Evolutionary conservation across 306 rosid genomes (phyloP), one percentile per base, ranked within the genome.

Genomic region (Sicyos edulis): DNA sequence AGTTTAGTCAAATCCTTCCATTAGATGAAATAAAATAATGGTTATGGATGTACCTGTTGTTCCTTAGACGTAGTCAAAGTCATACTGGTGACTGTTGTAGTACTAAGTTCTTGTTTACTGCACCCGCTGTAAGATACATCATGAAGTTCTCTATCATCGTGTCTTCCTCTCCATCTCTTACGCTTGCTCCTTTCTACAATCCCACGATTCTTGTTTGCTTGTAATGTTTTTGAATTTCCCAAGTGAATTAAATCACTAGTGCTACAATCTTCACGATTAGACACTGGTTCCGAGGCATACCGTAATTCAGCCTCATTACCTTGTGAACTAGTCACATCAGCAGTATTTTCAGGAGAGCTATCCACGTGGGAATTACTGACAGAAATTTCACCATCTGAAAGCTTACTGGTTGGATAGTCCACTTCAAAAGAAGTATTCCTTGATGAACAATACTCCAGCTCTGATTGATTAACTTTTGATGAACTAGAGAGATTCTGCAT

Each of bases 121-220:
- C 72, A 74, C 82, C 84, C 90, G 64, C 76, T 86, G 67, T 60
- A 72, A 81, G 87, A 84, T 58, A 82, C 72, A 73, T 74, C 83
- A 57, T 77, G 47, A 76, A 77, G 83, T 74, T 81, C 76, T 65
- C 19, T 59, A 76, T 91, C 95, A 79, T 91, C 92, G 73, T 85
- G 85, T 50, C 97, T 87, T 61, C 97, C 97, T 78, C 88, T 91
- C 99, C 99, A 95, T 19, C 99, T 83, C 84, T 95, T 95, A 57
- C 97, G 95, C 76, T 89, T 95, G 67, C 89, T 84, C 81, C 99
- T 80, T 83, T 91, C 97, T 65, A 89, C 89, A 77, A 78, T 85
- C 75, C 82, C 86, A 64, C 71, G 75, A 71, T 79, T 74, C 79
- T 88, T 92, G 74, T 83, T 80, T 79, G 79, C 85, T 73, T 81